Evolutionary conservation across 306 rosid genomes (phyloP).

Genomic region (Datisca glomerata): DNA sequence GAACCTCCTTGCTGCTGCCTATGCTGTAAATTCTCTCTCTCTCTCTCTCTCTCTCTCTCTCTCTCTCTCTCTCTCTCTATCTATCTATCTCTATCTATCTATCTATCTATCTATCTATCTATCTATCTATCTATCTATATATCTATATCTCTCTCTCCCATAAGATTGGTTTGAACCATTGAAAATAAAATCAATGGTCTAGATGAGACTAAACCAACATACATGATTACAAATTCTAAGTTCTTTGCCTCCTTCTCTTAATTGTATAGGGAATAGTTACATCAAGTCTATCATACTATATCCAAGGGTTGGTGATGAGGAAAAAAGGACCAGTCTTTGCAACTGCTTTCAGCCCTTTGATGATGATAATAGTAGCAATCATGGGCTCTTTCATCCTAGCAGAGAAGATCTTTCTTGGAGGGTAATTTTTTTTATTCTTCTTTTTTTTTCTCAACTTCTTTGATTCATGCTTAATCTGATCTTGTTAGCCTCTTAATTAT

Average conservation of each 20-base stretch:
- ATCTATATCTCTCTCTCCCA: no score
- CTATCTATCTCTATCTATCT: no score
- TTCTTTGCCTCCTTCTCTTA: neutral
- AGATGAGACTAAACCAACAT: no score
- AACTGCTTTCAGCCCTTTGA: slow-evolving; percentile 86
- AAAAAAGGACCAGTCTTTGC: slow-evolving; percentile 84
- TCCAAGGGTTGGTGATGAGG: slow-evolving; percentile 77
- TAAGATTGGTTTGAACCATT: no score
- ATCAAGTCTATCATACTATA: slow-evolving; percentile 59
- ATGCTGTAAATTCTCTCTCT: slow-evolving; percentile 40
- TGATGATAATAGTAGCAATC: slow-evolving; percentile 80
- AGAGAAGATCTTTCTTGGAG: slow-evolving; percentile 61
- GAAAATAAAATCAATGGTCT: no score
- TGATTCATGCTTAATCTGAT: neutral
- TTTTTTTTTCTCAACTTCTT: neutral
- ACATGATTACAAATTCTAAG: no score
- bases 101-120: no score
- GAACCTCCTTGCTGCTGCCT: slow-evolving; percentile 85
- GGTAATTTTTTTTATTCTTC: slow-evolving; percentile 25
- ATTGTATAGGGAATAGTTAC: slow-evolving; percentile 53
- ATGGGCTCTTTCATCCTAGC: slow-evolving; percentile 64
- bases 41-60: neutral
- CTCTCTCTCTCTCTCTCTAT: neutral
- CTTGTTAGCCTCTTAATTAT: no score
- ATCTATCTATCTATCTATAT: no score